Evolutionary conservation across 306 rosid genomes (phyloP).

Genomic region (Casuarina equisetifolia): DNA sequence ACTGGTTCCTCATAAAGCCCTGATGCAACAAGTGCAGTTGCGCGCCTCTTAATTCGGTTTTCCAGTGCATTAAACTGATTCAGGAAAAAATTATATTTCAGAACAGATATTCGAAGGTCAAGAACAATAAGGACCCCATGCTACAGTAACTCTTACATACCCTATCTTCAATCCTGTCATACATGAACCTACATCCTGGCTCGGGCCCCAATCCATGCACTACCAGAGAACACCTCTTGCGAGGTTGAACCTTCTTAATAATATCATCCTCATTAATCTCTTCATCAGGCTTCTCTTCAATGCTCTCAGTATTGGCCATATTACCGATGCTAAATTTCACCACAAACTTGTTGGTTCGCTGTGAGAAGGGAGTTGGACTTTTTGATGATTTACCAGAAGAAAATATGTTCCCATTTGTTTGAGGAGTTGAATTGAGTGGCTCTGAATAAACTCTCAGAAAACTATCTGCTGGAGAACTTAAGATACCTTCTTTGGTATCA

Average conservation of each 20-base stretch:
- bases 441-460: constrained; percentile 40
- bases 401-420: constrained; percentile 46
- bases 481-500: constrained; percentile 49
- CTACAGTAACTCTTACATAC: constrained; percentile 42
- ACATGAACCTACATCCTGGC: constrained; percentile 81
- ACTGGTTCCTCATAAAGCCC: constrained; percentile 70
- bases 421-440: constrained; percentile 52
- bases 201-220: constrained; percentile 67
- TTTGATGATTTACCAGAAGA: constrained; percentile 63
- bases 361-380: constrained; percentile 72
- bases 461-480: constrained; percentile 58
- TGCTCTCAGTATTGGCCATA: constrained; percentile 39
- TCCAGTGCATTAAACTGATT: constrained; percentile 77
- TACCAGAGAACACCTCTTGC: constrained; percentile 63
- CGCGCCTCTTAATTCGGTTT: constrained; percentile 60
- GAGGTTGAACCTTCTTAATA: constrained; percentile 62
- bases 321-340: constrained; percentile 61
- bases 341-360: constrained; percentile 60
- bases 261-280: constrained; percentile 59
- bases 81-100: constrained; percentile 32
- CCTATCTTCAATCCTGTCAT: constrained; percentile 73
- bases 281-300: constrained; percentile 36
- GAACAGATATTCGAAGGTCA: constrained; percentile 26
- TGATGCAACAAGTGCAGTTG: constrained; percentile 65
- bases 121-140: constrained; percentile 12